Conservation (phyloP, 1,284 basidiomycete species). For the Austroboletus niveus region DNA sequence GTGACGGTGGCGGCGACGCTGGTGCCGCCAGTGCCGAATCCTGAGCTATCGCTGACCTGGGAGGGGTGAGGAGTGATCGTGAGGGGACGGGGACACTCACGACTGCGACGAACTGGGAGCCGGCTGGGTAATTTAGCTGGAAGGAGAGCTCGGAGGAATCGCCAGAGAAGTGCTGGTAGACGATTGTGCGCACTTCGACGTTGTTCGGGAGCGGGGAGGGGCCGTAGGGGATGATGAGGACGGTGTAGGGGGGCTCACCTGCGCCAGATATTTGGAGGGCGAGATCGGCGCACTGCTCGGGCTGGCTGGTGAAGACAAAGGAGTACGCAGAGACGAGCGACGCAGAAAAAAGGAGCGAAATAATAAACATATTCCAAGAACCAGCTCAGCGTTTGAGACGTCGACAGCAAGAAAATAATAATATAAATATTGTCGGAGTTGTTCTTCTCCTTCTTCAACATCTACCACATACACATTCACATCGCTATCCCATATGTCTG, state of each 20-base stretch:
- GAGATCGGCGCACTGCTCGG: constrained; percentile 64
- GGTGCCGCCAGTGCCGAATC: constrained; percentile 74
- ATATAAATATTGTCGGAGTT: too few relatives aligned
- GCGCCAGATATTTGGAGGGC: constrained; percentile 50
- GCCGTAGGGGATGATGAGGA: constrained; percentile 66
- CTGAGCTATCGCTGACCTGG: constrained; percentile 67
- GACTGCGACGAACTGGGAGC: constrained; percentile 72
- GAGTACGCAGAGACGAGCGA: constrained; percentile 39
- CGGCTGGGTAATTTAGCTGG: constrained; percentile 60
- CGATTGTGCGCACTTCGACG: constrained; percentile 62
- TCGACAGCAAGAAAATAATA: too few relatives aligned
- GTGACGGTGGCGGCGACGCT: constrained; percentile 59
- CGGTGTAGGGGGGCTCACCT: constrained; percentile 61
- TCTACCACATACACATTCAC: too few relatives aligned
- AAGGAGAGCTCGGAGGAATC: constrained; percentile 46
- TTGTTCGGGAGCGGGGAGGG: constrained; percentile 56
- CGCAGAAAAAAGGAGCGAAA: constrained; percentile 17
- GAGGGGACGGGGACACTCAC: constrained; percentile 43
- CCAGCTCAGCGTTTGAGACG: neutral
- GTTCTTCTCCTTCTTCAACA: too few relatives aligned
- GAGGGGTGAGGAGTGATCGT: neutral
- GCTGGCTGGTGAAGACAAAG: constrained; percentile 56
- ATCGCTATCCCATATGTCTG: constrained; percentile 20
- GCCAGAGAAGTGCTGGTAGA: constrained; percentile 51
- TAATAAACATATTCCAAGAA: neutral